These are phyloP conservation scores for Triticum monococcum DNA, from an alignment of 176 grass and related monocot species.

Conservation along the genomic window DNA sequence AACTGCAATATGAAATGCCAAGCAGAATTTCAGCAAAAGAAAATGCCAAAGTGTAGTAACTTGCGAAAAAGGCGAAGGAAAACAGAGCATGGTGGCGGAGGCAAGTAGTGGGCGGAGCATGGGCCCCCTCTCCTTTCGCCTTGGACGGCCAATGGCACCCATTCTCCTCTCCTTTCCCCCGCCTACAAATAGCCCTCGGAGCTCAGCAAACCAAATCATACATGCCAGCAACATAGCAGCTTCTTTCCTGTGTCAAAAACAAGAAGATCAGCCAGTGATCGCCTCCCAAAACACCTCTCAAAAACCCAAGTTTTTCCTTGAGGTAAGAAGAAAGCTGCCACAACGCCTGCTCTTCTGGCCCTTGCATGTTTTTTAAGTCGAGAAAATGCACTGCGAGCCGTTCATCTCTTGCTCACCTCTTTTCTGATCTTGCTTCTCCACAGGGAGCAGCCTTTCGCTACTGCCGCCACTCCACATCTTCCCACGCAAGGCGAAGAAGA, in stretches of 20 bases:
- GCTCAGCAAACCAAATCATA: conserved; percentile 41
- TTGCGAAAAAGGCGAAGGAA: conserved; percentile 14
- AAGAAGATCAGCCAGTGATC: conserved; percentile 5
- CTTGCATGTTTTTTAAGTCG: too few species aligned
- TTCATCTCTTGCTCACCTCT: too few species aligned
- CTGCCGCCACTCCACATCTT: conserved; percentile 20
- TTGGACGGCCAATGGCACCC: conserved; percentile 21
- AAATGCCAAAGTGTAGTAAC: conserved; percentile 35
- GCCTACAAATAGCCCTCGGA: conserved; percentile 52
- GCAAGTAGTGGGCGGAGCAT: conserved; percentile 31
- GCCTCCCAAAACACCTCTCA: neutral
- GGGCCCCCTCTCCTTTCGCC: conserved; percentile 34
- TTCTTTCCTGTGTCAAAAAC: conserved; percentile 1
- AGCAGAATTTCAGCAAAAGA: too few species aligned
- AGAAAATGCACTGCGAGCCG: too few species aligned
- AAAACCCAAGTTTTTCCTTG: too few species aligned
- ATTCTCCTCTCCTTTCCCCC: neutral
- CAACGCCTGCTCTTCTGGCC: too few species aligned
- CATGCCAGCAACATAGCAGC: conserved; percentile 41
- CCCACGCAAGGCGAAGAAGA: conserved; percentile 44
- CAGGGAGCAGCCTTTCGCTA: conserved; percentile 25
- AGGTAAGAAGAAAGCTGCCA: too few species aligned
- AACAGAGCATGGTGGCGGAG: conserved; percentile 46
- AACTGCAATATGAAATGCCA: too few species aligned
- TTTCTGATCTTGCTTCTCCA: conserved; percentile 5